Percentiles rank a stretch among this genome's conserved stretches.
Evolutionary conservation across 2,329 filamentous ascomycete species (phyloP).

Genomic region (Ophiostoma sp.): DNA sequence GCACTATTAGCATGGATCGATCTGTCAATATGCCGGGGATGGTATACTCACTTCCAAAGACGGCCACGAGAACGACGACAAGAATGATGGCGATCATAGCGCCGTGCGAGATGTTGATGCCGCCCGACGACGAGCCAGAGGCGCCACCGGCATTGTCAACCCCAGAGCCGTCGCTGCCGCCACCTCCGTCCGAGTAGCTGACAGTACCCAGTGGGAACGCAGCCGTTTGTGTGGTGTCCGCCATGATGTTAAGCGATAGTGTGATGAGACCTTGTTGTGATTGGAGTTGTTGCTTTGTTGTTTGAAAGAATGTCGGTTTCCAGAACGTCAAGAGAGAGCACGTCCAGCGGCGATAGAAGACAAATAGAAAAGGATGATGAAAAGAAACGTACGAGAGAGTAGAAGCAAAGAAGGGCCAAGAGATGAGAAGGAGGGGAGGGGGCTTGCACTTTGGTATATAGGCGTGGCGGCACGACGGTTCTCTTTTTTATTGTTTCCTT

Average conservation of each 20-base stretch:
- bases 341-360: conserved; percentile 16
- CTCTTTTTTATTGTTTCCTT: background rate
- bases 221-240: conserved; percentile 39
- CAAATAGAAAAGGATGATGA: background rate
- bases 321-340: conserved; percentile 6
- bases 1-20: background rate
- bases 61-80: conserved; percentile 64
- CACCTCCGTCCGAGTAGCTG: conserved; percentile 39
- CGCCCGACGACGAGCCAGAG: conserved; percentile 60
- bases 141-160: conserved; percentile 63
- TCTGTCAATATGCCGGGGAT: background rate
- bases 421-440: background rate
- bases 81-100: conserved; percentile 74
- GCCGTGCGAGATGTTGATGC: conserved; percentile 65
- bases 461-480: background rate
- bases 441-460: background rate
- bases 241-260: conserved; percentile 38
- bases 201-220: conserved; percentile 49
- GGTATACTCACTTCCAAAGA: conserved; percentile 62
- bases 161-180: conserved; percentile 40
- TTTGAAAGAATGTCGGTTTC: background rate
- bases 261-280: background rate
- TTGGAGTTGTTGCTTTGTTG: background rate
- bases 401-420: background rate
- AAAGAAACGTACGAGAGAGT: background rate